Evolutionary conservation across 2,329 filamentous ascomycete species (phyloP).

Genomic region (Xylariaceae sp.): DNA sequence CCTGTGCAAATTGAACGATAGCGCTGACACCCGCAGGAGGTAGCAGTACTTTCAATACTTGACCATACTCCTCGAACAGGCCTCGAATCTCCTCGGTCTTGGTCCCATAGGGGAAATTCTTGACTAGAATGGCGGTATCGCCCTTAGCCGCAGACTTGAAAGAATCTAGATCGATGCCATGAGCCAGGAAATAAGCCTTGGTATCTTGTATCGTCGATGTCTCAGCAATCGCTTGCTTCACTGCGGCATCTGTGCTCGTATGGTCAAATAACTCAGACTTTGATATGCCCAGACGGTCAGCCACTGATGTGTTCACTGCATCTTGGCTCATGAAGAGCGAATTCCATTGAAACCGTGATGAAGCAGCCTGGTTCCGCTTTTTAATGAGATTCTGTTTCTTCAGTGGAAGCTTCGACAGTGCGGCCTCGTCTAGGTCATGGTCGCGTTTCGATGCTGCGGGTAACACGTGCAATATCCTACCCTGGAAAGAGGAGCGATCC

Average conservation of each 20-base stretch:
- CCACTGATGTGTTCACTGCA: constrained; percentile 84
- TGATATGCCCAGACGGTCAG: constrained; percentile 75
- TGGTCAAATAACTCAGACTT: constrained; percentile 92
- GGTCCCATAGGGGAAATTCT: constrained; percentile 87
- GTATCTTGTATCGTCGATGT: constrained; percentile 95
- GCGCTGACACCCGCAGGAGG: constrained; percentile 89
- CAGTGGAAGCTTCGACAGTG: constrained; percentile 81
- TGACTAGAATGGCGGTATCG: constrained; percentile 81
- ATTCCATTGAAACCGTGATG: constrained; percentile 90
- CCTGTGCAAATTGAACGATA: constrained; percentile 78
- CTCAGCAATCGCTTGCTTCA: constrained; percentile 95
- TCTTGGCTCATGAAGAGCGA: constrained; percentile 99
- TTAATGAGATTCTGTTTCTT: constrained; percentile 92
- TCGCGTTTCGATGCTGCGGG: constrained; percentile 78
- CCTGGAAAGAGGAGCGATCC: constrained; percentile 85
- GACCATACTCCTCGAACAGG: constrained; percentile 79
- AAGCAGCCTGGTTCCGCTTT: constrained; percentile 72
- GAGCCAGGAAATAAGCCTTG: constrained; percentile 79
- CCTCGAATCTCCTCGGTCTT: constrained; percentile 69
- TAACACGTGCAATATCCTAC: constrained; percentile 83
- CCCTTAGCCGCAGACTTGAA: constrained; percentile 82
- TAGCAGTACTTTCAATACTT: constrained; percentile 77
- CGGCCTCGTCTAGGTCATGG: constrained; percentile 76
- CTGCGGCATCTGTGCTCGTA: constrained; percentile 87
- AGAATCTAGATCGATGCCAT: constrained; percentile 85